Base-by-base conservation (phyloP, 805 yeast genomes). In the Pichia rugopelliculosa region DNA sequence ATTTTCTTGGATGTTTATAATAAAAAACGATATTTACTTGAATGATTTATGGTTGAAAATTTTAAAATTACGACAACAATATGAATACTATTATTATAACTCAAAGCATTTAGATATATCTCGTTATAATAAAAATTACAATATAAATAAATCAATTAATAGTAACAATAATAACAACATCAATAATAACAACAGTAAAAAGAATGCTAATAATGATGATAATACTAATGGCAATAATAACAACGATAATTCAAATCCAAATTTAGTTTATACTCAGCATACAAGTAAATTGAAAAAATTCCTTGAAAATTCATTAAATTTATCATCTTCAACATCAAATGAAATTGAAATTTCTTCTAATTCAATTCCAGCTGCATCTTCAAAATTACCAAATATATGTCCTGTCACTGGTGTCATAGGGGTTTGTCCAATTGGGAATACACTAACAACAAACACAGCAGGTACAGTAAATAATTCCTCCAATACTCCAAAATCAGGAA, bases 1-100 rank as follows among this genome's bases (percentile, higher is more conserved):
- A 1, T 71, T 80, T 4, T 79, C 80, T 22, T 77, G 82, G 81
- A 61, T 77, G 54, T 79, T 80, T 24, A 70, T 77, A 20, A 76
- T 77, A 68, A 73, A 77, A 57, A 79, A 80, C 55, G 83, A 77
- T 53, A 76, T 79, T 6, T 77, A 76, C 55, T 58, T 77, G 41
- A 72, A 78, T 49, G 73, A 77, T 39, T 56, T 77, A 22, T 77
- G 83, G 83, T 52, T 64, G 47, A 67, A 67, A 49, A 67, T 67
- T 18, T 48, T 65, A 30, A 63, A 62, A 44, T 53, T 67, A 21
- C 55, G 70, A 41, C 65, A 62, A 42, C 70, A 66, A 46, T 67
- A 67, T 46, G 71, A 67, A 45, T 64, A 60, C 43, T 65, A 63
- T 44, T 65, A 63, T 36, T 65, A 66, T 46, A 58, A 65, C 42